These are phyloP conservation scores for Penicillium sp. DNA, from an alignment of 2,329 filamentous ascomycete species.

Conservation along the genomic window DNA sequence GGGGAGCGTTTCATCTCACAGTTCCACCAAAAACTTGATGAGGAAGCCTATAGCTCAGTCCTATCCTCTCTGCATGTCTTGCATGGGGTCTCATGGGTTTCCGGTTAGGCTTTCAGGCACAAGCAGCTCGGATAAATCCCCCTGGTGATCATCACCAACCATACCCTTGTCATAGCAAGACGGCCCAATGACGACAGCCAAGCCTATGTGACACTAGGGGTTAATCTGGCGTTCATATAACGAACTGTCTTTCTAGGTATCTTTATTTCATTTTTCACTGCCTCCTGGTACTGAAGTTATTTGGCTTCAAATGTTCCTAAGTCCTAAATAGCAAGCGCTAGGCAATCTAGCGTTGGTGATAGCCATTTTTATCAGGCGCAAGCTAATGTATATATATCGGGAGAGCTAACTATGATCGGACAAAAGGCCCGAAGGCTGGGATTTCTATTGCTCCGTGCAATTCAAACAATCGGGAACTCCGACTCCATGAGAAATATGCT, in stretches of 20 bases:
- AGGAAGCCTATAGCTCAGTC: background rate
- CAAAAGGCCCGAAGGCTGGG: background rate
- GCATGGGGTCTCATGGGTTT: background rate
- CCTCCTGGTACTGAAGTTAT: too few species aligned
- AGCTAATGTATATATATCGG: too few species aligned
- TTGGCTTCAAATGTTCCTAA: too few species aligned
- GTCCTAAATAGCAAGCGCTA: too few species aligned
- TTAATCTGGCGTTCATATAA: background rate
- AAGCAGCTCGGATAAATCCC: background rate
- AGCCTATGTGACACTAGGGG: background rate
- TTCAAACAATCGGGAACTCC: background rate
- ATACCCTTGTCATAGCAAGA: background rate
- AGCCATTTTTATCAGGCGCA: too few species aligned
- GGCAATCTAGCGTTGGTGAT: too few species aligned
- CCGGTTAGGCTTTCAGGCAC: slow-evolving; percentile 1
- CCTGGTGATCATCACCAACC: background rate
- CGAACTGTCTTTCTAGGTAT: background rate
- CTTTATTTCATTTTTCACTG: background rate
- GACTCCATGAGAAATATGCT: background rate
- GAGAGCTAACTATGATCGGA: too few species aligned
- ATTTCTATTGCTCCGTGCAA: background rate
- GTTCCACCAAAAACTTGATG: background rate
- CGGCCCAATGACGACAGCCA: background rate
- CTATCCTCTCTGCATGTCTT: background rate
- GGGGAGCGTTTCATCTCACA: background rate